Evolutionary conservation across 2,329 filamentous ascomycete genomes (phyloP).

Genomic region (Kalmusia sp.): DNA sequence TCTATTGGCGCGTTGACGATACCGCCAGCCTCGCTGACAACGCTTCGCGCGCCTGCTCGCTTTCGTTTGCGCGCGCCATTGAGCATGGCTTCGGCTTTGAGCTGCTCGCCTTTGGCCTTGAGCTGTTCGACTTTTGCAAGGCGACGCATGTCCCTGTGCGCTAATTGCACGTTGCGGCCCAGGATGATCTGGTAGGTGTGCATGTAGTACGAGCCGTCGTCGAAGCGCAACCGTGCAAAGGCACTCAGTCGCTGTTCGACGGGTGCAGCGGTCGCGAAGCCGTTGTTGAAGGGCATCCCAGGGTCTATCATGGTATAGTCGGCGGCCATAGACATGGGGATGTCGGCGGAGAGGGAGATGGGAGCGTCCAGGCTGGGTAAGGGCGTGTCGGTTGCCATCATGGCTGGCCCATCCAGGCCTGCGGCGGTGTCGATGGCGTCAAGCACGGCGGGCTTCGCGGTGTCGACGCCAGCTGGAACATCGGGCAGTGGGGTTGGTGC

Average conservation of each 20-base stretch:
- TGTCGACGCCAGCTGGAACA: slow-evolving; percentile 4
- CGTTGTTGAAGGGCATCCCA: slow-evolving; percentile 18
- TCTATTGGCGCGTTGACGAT: slow-evolving; percentile 58
- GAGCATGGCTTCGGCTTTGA: slow-evolving; percentile 31
- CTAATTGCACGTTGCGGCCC: slow-evolving; percentile 67
- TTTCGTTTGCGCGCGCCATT: slow-evolving; percentile 55
- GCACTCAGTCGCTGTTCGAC: slow-evolving; percentile 58
- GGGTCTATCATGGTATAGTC: slow-evolving; percentile 16
- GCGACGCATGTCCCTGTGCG: slow-evolving; percentile 60
- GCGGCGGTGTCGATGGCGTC: slow-evolving; percentile 5
- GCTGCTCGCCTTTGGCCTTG: slow-evolving; percentile 31
- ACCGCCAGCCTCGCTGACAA: slow-evolving; percentile 73
- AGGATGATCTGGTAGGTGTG: slow-evolving; percentile 76
- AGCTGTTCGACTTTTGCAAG: slow-evolving; percentile 43
- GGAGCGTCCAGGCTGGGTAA: slow-evolving; percentile 26
- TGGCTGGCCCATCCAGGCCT: slow-evolving; percentile 9
- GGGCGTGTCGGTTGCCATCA: slow-evolving; percentile 16
- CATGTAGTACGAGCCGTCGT: slow-evolving; percentile 80
- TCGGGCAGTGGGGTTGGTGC: slow-evolving; percentile 6
- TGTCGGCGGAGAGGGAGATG: slow-evolving; percentile 26
- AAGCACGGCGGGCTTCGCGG: slow-evolving; percentile 1
- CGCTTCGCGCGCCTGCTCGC: slow-evolving; percentile 62
- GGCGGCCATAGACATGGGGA: slow-evolving; percentile 7
- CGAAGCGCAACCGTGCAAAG: slow-evolving; percentile 73
- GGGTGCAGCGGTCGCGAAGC: slow-evolving; percentile 15